phyloP scores from a whole-genome alignment of 1,284 basidiomycete species.

The Cryptococcus sp. region DNA sequence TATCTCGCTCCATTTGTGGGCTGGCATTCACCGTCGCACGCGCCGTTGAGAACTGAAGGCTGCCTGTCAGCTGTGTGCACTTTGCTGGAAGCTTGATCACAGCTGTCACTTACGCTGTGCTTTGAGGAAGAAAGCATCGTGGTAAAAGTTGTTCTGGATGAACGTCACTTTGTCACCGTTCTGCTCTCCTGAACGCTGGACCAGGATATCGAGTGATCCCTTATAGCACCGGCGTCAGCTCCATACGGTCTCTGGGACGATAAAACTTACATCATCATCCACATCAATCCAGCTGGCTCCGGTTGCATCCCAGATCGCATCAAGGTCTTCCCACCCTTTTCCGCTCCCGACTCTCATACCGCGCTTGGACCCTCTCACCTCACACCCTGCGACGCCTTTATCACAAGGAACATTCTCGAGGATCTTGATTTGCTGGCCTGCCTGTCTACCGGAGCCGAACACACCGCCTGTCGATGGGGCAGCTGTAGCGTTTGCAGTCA shows the following conservation, averaged over 20 bases:
- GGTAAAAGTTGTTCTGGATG: conserved; percentile 96
- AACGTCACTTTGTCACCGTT: conserved; percentile 63
- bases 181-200: conserved; percentile 76
- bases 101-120: conserved; percentile 69
- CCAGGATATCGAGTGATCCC: conserved; percentile 90
- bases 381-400: conserved; percentile 43
- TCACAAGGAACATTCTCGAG: conserved; percentile 73
- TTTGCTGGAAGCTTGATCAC: neutral
- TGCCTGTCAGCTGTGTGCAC: too few species aligned
- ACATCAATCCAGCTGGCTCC: conserved; percentile 84
- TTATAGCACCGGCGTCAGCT: conserved; percentile 42
- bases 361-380: conserved; percentile 36
- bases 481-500: conserved; percentile 56
- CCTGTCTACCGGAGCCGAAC: conserved; percentile 49
- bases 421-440: conserved; percentile 60
- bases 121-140: conserved; percentile 98
- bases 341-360: conserved; percentile 68
- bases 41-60: conserved; percentile 79
- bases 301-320: conserved; percentile 72
- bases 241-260: conserved; percentile 7
- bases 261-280: conserved; percentile 81
- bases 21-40: conserved; percentile 79
- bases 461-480: conserved; percentile 49
- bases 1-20: conserved; percentile 65
- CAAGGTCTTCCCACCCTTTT: conserved; percentile 63